Percentiles rank a stretch among this genome's conserved stretches.
These are phyloP conservation scores for Pythium pyrilobum DNA, from an alignment of 352 stramenopile genomes.

Conservation along the genomic window DNA sequence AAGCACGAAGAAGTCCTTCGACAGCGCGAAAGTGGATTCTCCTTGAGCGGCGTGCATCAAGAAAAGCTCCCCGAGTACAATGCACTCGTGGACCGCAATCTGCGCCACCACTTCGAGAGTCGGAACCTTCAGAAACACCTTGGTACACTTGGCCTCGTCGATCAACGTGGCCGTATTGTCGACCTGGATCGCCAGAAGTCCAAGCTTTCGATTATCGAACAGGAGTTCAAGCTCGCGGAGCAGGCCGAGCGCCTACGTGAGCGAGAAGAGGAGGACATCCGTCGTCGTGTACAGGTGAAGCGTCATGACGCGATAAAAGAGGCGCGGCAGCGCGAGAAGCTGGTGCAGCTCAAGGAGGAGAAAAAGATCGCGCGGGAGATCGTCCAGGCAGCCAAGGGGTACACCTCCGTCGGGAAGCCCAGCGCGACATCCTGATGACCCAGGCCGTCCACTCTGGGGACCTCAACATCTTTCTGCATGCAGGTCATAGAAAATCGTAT, in stretches of 20 bases:
- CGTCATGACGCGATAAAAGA: constrained; percentile 81
- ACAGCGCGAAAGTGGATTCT: constrained; percentile 56
- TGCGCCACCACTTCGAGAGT: constrained; percentile 89
- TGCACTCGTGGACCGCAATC: constrained; percentile 83
- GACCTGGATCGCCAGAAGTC: constrained; percentile 86
- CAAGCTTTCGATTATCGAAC: constrained; percentile 90
- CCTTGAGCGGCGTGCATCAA: constrained; percentile 50
- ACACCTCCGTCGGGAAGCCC: constrained; percentile 36
- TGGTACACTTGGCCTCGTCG: constrained; percentile 78
- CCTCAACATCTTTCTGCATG: neutral
- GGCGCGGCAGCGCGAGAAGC: constrained; percentile 71
- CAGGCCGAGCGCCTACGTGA: constrained; percentile 61
- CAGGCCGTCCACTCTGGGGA: no score
- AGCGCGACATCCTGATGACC: neutral
- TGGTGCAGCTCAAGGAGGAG: constrained; percentile 87
- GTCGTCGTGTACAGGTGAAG: constrained; percentile 85
- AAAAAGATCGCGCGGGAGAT: constrained; percentile 86
- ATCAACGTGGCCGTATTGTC: constrained; percentile 84
- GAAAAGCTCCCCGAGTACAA: constrained; percentile 82
- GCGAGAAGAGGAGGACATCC: constrained; percentile 84
- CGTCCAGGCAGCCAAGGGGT: constrained; percentile 66
- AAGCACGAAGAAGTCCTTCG: constrained; percentile 45
- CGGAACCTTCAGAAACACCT: constrained; percentile 70
- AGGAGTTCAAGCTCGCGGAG: constrained; percentile 89
- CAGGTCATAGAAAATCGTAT: neutral